phyloP scores from a whole-genome alignment of 768 basidiomycete species.

The Phanerodontia chrysosporium region DNA sequence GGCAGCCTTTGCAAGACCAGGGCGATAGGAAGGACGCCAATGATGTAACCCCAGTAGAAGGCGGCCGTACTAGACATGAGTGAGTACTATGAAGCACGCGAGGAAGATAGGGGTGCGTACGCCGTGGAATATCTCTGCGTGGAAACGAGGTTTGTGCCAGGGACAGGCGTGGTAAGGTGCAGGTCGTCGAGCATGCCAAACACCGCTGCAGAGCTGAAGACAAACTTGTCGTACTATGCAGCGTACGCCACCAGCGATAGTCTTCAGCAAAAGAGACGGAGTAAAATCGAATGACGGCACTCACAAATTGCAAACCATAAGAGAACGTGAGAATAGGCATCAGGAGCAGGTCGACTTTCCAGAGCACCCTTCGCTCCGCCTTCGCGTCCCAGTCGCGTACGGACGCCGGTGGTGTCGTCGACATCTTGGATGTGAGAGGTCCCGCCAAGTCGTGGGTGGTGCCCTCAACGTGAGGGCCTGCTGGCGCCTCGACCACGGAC shows the following conservation, averaged over 20 bases:
- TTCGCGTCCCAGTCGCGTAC: slow-evolving; percentile 1
- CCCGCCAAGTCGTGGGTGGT: not conserved
- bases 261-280: too few species aligned
- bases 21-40: slow-evolving; percentile 11
- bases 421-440: not conserved
- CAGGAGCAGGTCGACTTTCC: slow-evolving; percentile 11
- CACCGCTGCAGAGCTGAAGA: slow-evolving; percentile 11
- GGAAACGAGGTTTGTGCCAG: slow-evolving; percentile 1
- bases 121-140: slow-evolving; percentile 11
- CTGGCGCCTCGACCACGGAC: not conserved
- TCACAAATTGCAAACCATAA: slow-evolving; percentile 12
- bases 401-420: not conserved
- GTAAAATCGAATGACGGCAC: not conserved
- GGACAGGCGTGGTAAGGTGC: slow-evolving; percentile 6
- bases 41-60: slow-evolving; percentile 12
- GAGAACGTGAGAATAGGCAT: slow-evolving; percentile 11
- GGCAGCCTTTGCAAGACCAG: slow-evolving; percentile 8
- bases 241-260: too few species aligned
- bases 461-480: not conserved
- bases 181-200: slow-evolving; percentile 10
- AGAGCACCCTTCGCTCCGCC: slow-evolving; percentile 9
- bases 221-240: slow-evolving; percentile 13
- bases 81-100: not conserved
- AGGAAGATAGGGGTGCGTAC: not conserved
- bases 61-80: slow-evolving; percentile 1